Evolutionary conservation across 2,329 filamentous ascomycete species (phyloP).

Genomic region (Ascochyta rabiei): DNA sequence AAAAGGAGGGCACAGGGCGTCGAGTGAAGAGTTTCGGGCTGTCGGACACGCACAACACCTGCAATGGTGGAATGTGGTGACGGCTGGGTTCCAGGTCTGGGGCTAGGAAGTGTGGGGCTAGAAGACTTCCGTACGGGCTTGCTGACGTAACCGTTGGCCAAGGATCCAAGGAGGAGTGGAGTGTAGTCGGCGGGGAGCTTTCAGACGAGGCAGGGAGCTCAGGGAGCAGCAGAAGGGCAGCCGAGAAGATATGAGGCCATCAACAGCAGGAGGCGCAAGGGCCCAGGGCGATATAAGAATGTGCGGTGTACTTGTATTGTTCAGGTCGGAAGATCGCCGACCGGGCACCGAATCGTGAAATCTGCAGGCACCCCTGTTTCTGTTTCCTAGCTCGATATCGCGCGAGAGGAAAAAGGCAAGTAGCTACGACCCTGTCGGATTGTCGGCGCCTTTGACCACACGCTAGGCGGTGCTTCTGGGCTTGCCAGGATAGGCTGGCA

Average conservation of each 20-base stretch:
- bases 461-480: constrained; percentile 21
- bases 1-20: neutral
- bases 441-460: constrained; percentile 26
- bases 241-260: constrained; percentile 25
- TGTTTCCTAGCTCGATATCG: constrained; percentile 32
- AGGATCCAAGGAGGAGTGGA: neutral
- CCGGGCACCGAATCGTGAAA: constrained; percentile 37
- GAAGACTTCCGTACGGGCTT: constrained; percentile 1
- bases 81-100: constrained; percentile 1
- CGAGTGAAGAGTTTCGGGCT: neutral
- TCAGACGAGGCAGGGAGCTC: constrained; percentile 22
- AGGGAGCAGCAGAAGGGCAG: constrained; percentile 11
- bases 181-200: constrained; percentile 7
- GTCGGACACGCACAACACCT: neutral
- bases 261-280: constrained; percentile 31
- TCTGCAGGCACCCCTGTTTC: constrained; percentile 30
- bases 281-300: constrained; percentile 39
- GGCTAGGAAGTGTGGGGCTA: constrained; percentile 1
- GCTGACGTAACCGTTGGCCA: neutral
- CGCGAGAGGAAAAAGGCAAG: constrained; percentile 34
- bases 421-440: constrained; percentile 32
- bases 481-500: constrained; percentile 19
- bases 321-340: constrained; percentile 31
- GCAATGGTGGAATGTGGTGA: constrained; percentile 6
- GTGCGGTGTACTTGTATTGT: constrained; percentile 41